Conservation (phyloP, 129 eudicot genomes). For the Cynara cardunculus region DNA sequence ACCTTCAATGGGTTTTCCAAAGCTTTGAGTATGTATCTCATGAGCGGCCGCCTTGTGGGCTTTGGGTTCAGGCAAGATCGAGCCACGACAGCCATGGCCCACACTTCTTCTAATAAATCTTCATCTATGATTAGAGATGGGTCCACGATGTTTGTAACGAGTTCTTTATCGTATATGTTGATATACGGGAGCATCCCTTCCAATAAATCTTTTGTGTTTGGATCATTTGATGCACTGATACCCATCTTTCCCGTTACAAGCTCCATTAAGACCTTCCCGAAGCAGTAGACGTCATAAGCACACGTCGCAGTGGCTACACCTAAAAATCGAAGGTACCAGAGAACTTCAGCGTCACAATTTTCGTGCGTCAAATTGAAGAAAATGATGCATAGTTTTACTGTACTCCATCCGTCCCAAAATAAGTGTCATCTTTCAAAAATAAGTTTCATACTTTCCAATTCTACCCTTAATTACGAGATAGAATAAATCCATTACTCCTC, state of each 20-base stretch:
- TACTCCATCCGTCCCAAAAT: too few species aligned
- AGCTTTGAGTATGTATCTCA: conserved; percentile 81
- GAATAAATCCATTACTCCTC: not conserved
- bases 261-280: conserved; percentile 86
- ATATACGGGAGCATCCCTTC: conserved; percentile 64
- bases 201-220: conserved; percentile 58
- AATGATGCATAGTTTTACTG: not conserved
- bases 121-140: conserved; percentile 79
- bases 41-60: conserved; percentile 71
- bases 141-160: conserved; percentile 83
- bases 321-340: conserved; percentile 21
- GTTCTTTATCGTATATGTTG: conserved; percentile 88
- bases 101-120: conserved; percentile 84
- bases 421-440: not conserved
- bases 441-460: not conserved
- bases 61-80: conserved; percentile 85
- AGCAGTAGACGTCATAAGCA: conserved; percentile 88
- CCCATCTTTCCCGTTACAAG: conserved; percentile 91
- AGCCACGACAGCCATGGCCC: conserved; percentile 97
- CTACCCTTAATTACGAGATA: not conserved
- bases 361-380: not conserved
- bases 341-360: not conserved
- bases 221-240: conserved; percentile 69
- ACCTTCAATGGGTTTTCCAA: conserved; percentile 91
- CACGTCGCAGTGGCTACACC: conserved; percentile 66